Conservation (phyloP, 306 rosid genomes). For the Crotalaria pallida region DNA sequence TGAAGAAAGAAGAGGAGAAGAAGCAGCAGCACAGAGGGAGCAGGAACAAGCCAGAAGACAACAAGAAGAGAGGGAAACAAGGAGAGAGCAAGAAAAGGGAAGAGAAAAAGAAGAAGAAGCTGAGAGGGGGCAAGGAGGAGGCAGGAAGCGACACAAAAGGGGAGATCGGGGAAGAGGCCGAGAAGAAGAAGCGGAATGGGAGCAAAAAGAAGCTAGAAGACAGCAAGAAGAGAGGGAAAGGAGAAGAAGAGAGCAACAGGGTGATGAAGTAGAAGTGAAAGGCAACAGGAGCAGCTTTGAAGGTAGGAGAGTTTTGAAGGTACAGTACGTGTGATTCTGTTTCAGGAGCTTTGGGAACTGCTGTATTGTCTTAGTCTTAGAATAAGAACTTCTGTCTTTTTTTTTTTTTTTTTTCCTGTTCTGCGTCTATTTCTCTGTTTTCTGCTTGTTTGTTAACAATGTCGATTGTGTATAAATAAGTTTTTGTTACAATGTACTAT, state of each 20-base stretch:
- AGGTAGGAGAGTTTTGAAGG: constrained; percentile 27
- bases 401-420: too few species aligned
- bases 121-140: not conserved
- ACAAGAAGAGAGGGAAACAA: not conserved
- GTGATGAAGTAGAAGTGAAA: not conserved
- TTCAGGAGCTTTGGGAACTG: not conserved
- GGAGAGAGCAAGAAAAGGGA: not conserved
- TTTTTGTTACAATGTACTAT: not conserved
- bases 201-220: not conserved
- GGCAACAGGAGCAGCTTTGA: not conserved
- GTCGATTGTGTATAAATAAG: not conserved
- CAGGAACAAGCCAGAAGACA: not conserved
- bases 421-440: not conserved
- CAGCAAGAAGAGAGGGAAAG: not conserved
- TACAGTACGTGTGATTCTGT: constrained; percentile 7
- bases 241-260: not conserved
- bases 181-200: not conserved
- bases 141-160: not conserved
- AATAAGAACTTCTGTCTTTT: not conserved
- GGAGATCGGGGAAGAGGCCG: not conserved
- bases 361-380: too few species aligned
- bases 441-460: not conserved
- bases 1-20: not conserved
- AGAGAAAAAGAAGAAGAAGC: not conserved
- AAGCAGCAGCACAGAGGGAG: not conserved